Conservation (phyloP, 192 early-diverging fungal species). For the Rhizophagus sp. region DNA sequence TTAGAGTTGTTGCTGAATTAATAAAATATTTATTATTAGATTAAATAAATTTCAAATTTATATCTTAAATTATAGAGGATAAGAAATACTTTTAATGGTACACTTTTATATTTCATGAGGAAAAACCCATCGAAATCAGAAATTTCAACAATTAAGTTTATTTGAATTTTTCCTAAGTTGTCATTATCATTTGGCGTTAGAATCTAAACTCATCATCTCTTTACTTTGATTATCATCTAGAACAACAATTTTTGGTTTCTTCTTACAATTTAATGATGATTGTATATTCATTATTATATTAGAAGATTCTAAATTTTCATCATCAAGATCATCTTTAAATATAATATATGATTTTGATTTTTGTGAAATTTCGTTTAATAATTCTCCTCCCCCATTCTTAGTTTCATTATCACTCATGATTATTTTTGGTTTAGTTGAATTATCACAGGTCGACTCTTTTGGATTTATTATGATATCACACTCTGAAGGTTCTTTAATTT, state of each 20-base stretch:
- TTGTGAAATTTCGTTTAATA: not conserved
- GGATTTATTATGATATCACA: not conserved
- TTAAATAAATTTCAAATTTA: not conserved
- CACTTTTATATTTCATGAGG: too few species aligned
- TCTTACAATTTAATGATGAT: not conserved
- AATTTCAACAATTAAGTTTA: too few species aligned
- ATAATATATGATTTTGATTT: not conserved
- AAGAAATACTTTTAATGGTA: too few species aligned
- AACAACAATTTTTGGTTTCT: not conserved
- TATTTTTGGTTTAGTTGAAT: not conserved
- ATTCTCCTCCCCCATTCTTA: not conserved
- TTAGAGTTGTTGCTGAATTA: conserved; percentile 75
- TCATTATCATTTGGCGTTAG: too few species aligned
- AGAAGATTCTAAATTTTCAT: not conserved
- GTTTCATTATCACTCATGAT: not conserved
- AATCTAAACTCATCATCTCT: too few species aligned
- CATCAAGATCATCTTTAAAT: not conserved
- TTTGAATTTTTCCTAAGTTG: too few species aligned
- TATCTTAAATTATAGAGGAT: too few species aligned
- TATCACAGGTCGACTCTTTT: not conserved
- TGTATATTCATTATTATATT: not conserved
- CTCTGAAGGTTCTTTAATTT: not conserved
- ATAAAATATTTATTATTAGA: conserved; percentile 66
- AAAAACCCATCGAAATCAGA: too few species aligned
- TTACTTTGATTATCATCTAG: not conserved